These are phyloP conservation scores for Odonthalia washingtoniensis DNA, from an alignment of 31 red algal genomes.

Conservation along the genomic window DNA sequence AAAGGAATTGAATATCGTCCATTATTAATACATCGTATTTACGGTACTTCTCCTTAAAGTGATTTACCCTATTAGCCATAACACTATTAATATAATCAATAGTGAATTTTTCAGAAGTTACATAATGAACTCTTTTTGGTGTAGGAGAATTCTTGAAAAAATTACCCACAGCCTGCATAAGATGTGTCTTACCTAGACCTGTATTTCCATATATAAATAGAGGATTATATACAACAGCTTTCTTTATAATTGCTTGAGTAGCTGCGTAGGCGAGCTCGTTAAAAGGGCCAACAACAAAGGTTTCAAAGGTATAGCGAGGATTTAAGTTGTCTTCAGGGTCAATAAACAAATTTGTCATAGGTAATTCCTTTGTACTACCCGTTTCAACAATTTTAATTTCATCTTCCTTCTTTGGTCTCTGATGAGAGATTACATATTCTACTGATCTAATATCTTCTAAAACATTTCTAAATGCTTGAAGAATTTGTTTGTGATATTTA, in stretches of 20 bases:
- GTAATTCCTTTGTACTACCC: conserved; percentile 14
- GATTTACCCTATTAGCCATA: conserved; percentile 4
- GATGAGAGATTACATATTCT: conserved; percentile 5
- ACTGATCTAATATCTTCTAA: not conserved
- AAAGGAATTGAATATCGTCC: conserved; percentile 38
- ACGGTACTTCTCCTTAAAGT: conserved; percentile 19
- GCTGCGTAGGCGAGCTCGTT: conserved; percentile 24
- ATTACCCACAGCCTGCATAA: conserved; percentile 28
- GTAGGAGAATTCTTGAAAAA: not conserved
- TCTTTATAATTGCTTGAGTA: conserved; percentile 21
- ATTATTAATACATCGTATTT: conserved; percentile 23
- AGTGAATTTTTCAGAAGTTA: conserved; percentile 16
- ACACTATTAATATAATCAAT: not conserved
- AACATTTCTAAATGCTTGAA: not conserved
- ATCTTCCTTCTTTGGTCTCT: conserved; percentile 14
- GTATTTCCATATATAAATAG: conserved; percentile 42
- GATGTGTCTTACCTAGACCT: conserved; percentile 36
- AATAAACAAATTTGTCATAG: conserved; percentile 15
- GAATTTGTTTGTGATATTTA: conserved; percentile 22
- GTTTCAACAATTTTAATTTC: not conserved
- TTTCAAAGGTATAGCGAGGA: conserved; percentile 32
- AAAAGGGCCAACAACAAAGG: conserved; percentile 25
- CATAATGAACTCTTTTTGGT: conserved; percentile 23
- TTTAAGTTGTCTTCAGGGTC: not conserved
- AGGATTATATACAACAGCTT: conserved; percentile 28